phyloP scores from a whole-genome alignment of 2,329 filamentous ascomycete species.

The Neonectria ditissima region DNA sequence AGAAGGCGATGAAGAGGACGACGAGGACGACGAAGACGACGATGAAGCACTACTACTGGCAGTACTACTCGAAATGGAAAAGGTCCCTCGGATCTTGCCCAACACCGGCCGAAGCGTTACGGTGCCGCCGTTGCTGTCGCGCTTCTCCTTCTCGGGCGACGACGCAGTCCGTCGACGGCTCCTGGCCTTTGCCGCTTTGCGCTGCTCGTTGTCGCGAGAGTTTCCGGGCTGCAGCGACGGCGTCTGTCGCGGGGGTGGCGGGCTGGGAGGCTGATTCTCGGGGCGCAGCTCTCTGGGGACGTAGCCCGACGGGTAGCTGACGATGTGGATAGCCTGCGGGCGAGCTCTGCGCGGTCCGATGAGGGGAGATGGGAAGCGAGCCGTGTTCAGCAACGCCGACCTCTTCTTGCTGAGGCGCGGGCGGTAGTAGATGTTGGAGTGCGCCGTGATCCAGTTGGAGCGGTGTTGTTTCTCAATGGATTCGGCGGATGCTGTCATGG shows the following conservation, averaged over 20 bases:
- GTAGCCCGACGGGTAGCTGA: slow-evolving; percentile 57
- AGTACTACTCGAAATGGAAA: slow-evolving; percentile 14
- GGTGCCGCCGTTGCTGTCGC: slow-evolving; percentile 15
- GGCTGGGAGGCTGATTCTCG: slow-evolving; percentile 33
- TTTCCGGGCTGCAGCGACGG: slow-evolving; percentile 39
- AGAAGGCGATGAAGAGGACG: slow-evolving; percentile 8
- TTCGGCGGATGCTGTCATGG: slow-evolving; percentile 42
- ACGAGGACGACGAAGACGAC: neutral
- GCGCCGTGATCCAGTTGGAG: slow-evolving; percentile 43
- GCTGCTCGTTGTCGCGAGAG: slow-evolving; percentile 21
- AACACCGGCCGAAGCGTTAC: slow-evolving; percentile 26
- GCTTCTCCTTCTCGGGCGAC: slow-evolving; percentile 23
- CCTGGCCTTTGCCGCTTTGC: slow-evolving; percentile 34
- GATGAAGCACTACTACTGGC: slow-evolving; percentile 9
- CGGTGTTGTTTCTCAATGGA: slow-evolving; percentile 35
- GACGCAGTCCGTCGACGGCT: slow-evolving; percentile 47
- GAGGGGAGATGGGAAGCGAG: slow-evolving; percentile 51
- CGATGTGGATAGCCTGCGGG: slow-evolving; percentile 57
- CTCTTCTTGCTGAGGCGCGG: slow-evolving; percentile 44
- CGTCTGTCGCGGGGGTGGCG: slow-evolving; percentile 30
- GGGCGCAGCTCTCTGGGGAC: slow-evolving; percentile 58
- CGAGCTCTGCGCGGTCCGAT: slow-evolving; percentile 55
- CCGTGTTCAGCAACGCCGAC: slow-evolving; percentile 31
- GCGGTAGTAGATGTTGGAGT: slow-evolving; percentile 45
- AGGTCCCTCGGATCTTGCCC: slow-evolving; percentile 28